These are phyloP conservation scores for Cicer cuneatum DNA, from an alignment of 306 rosid species.

Conservation along the genomic window DNA sequence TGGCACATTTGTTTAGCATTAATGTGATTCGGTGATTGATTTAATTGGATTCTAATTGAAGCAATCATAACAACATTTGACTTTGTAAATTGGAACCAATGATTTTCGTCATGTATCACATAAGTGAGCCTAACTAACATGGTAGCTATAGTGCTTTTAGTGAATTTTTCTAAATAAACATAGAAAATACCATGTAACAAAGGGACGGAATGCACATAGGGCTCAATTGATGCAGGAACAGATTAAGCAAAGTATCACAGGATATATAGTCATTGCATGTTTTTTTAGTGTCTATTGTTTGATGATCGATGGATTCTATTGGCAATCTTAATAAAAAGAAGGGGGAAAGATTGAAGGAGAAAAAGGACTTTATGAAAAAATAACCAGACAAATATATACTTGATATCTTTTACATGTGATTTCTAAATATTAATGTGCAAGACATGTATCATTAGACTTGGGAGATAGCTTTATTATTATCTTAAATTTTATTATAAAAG, in stretches of 20 bases:
- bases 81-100: slow-evolving; percentile 40
- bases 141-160: slow-evolving; percentile 11
- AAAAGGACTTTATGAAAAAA: background rate
- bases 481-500: no score
- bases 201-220: background rate
- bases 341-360: background rate
- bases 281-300: no score
- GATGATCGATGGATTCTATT: background rate
- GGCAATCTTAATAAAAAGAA: background rate
- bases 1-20: slow-evolving; percentile 27
- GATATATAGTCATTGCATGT: no score
- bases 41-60: slow-evolving; percentile 4
- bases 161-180: background rate
- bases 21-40: slow-evolving; percentile 39
- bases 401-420: no score
- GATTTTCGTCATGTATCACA: slow-evolving; percentile 43
- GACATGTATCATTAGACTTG: no score
- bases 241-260: no score
- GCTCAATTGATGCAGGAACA: background rate
- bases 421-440: no score
- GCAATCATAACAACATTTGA: slow-evolving; percentile 48
- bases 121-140: slow-evolving; percentile 32
- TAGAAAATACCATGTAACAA: background rate
- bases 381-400: background rate
- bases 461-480: no score